A percentile compares a stretch with the other conserved stretches of the same genome.
Conservation (phyloP, 768 basidiomycete genomes). For the Chlorophyllum brunneum region DNA sequence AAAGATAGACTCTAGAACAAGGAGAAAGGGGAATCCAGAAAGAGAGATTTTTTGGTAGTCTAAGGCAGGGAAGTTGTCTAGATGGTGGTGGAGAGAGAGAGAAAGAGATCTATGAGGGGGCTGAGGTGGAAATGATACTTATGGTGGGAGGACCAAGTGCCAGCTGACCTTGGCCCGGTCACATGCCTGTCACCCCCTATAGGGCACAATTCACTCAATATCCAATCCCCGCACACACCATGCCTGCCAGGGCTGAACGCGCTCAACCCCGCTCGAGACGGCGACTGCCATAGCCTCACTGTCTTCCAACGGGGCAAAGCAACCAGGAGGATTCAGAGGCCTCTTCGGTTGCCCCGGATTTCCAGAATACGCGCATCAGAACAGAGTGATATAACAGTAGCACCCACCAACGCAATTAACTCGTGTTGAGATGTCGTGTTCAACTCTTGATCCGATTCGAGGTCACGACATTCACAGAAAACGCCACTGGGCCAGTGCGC, state of each 20-base stretch:
- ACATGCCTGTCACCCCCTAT: constrained; percentile 7
- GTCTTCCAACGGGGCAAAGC: too few relatives aligned
- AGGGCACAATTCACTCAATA: not conserved
- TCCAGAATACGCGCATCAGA: too few relatives aligned
- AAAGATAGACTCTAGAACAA: constrained; percentile 12
- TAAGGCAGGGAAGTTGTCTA: constrained; percentile 7
- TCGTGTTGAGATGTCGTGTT: too few relatives aligned
- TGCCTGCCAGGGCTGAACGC: not conserved
- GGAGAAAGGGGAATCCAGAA: constrained; percentile 2
- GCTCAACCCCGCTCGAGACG: too few relatives aligned
- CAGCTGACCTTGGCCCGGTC: constrained; percentile 13
- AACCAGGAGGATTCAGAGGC: too few relatives aligned
- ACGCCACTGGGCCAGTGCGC: too few relatives aligned
- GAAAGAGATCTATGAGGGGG: constrained; percentile 12
- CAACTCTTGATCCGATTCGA: too few relatives aligned
- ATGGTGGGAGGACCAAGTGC: constrained; percentile 5
- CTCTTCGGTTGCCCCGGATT: too few relatives aligned
- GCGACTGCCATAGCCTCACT: too few relatives aligned
- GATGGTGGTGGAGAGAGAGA: constrained; percentile 12
- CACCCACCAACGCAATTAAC: too few relatives aligned
- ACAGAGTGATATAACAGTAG: too few relatives aligned
- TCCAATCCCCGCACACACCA: not conserved
- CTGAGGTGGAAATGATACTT: constrained; percentile 8
- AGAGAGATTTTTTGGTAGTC: not conserved
- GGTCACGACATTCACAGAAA: too few relatives aligned